These are phyloP conservation scores for Podila horticola DNA, from an alignment of 192 early-diverging fungal genomes.

Conservation along the genomic window DNA sequence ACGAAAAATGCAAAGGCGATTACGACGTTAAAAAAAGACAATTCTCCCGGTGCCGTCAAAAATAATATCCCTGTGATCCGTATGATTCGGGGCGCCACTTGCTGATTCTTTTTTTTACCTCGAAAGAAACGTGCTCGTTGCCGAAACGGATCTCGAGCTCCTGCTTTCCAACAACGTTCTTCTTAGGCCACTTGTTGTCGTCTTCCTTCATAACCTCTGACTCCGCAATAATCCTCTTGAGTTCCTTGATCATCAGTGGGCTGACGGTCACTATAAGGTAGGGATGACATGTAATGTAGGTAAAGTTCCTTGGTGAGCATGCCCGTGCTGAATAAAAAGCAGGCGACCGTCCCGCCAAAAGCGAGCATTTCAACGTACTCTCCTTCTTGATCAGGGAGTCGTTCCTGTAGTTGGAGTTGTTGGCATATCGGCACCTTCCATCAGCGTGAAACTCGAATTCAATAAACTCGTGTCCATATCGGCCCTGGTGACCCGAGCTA, in stretches of 20 bases:
- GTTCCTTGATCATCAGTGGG: slow-evolving; percentile 82
- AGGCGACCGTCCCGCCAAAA: neutral
- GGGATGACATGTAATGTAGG: neutral
- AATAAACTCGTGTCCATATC: slow-evolving; percentile 99
- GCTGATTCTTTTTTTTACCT: slow-evolving; percentile 59
- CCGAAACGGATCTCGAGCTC: slow-evolving; percentile 95
- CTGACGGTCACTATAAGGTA: slow-evolving; percentile 74
- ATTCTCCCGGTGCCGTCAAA: neutral
- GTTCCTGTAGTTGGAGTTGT: slow-evolving; percentile 98
- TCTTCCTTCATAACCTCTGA: slow-evolving; percentile 96
- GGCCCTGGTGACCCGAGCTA: slow-evolving; percentile 91
- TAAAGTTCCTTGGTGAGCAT: too few species aligned
- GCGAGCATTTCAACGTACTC: slow-evolving; percentile 57
- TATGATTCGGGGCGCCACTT: neutral
- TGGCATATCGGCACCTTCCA: slow-evolving; percentile 93
- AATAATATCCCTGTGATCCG: neutral
- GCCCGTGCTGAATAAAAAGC: neutral
- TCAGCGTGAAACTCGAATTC: slow-evolving; percentile 94
- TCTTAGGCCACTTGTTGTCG: slow-evolving; percentile 90
- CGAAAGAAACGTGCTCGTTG: slow-evolving; percentile 92
- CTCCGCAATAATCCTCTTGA: slow-evolving; percentile 89
- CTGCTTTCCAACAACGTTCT: slow-evolving; percentile 89
- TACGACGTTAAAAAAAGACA: slow-evolving; percentile 21
- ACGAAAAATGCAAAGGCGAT: neutral
- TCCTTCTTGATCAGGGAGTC: slow-evolving; percentile 96